Base-by-base conservation (phyloP, 805 yeast genomes). In the Lipomyces orientalis region DNA sequence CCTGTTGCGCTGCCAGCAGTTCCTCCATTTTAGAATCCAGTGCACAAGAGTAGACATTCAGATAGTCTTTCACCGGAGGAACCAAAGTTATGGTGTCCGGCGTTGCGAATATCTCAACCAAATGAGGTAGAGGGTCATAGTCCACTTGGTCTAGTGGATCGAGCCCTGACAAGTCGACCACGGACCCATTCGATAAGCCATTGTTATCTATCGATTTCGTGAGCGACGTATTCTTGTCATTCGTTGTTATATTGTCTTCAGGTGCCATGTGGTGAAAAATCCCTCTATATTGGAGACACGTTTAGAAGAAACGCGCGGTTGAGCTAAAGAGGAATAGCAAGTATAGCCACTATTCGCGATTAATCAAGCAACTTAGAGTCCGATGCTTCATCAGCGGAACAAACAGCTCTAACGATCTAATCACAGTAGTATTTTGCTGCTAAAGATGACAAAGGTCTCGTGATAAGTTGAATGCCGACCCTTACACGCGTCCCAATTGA, bases 121-220 rank as follows among this genome's bases (percentile, higher is more conserved):
- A 52, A 14, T 71, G 70, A 35, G 62, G 29, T 8, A 71, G 16
- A 5, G 72, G 71, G 43, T 71, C 71, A 54, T 71, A 71, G 22
- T 68, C 71, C 14, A 63, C 58, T 9, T 62, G 65, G 43, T 70
- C 73, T 7, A 70, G 66, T 25, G 71, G 68, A 43, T 67, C 71
- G 7, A 64, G 68, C 19, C n/a, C 25, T 16, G 55, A 25, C 16
- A 33, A 31, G 34, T 25, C 29, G 16, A 22, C n/a, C 29, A 25
- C 29, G 7, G 35, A 25, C n/a, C 14, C 34, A 14, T 52, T 52
- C n/a, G 49, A 43, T 1, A 43, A 43, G 49, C 49, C 49, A 43
- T n/a, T 43, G 16, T n/a, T 43, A 43, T 43, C 49, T 16, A 8
- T n/a, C 22, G 49, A 43, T 43, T n/a, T 43, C 9, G 22, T n/a